phyloP scores from a whole-genome alignment of 495 filamentous ascomycete species.

The Hypoxylon perforatum region DNA sequence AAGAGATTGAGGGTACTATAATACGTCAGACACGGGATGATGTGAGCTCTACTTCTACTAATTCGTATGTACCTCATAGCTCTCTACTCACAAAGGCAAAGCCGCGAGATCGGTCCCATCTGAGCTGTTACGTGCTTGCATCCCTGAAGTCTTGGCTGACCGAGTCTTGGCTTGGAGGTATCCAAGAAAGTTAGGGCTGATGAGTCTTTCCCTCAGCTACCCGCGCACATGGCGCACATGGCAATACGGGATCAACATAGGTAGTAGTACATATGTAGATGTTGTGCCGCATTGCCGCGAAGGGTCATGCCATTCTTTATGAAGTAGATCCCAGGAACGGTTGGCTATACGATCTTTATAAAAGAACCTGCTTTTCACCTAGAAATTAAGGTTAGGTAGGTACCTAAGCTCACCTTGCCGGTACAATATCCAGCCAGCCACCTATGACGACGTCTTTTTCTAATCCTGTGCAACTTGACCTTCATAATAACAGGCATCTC shows the following conservation, averaged over 20 bases:
- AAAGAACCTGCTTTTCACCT: constrained; percentile 1
- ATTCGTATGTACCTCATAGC: background rate
- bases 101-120: background rate
- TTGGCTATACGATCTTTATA: constrained; percentile 3
- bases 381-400: background rate
- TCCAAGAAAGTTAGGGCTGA: background rate
- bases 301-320: constrained; percentile 1
- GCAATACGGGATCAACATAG: background rate
- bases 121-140: background rate
- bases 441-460: constrained; percentile 37
- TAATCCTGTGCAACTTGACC: background rate
- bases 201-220: background rate
- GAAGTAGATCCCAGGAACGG: background rate
- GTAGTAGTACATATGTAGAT: background rate
- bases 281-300: constrained; percentile 34
- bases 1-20: too few species aligned
- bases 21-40: background rate
- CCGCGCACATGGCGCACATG: background rate
- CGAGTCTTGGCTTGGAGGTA: constrained; percentile 1
- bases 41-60: background rate
- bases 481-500: background rate
- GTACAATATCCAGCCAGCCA: constrained; percentile 23
- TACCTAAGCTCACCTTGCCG: background rate
- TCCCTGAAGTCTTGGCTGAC: background rate
- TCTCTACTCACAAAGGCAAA: background rate